phyloP scores from a whole-genome alignment of 768 basidiomycete genomes.

The Tricholomella constricta region DNA sequence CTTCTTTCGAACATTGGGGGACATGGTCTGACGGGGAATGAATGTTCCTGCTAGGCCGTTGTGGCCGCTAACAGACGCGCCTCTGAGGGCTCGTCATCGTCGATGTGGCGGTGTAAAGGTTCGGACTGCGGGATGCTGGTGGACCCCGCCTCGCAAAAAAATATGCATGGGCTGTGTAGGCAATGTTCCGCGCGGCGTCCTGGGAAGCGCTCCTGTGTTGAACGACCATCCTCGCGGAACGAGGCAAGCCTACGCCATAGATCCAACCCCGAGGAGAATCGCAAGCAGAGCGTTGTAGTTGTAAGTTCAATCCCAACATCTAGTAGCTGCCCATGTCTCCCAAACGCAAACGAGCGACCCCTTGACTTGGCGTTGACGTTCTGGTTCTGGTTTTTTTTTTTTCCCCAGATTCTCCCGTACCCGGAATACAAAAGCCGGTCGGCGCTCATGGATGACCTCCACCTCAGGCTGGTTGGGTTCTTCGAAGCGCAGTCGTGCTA shows the following conservation, averaged over 20 bases:
- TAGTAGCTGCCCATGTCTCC: too few species aligned
- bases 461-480: slow-evolving; percentile 29
- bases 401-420: slow-evolving; percentile 32
- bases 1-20: too few species aligned
- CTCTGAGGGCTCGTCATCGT: too few species aligned
- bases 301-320: too few species aligned
- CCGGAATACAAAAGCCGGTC: slow-evolving; percentile 35
- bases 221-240: neutral
- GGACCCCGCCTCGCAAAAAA: slow-evolving; percentile 11
- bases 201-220: neutral
- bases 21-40: too few species aligned
- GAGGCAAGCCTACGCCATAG: too few species aligned
- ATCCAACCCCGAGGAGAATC: too few species aligned
- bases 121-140: slow-evolving; percentile 26
- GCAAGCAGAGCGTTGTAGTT: too few species aligned
- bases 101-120: slow-evolving; percentile 22
- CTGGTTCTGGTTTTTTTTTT: neutral
- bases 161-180: slow-evolving; percentile 25
- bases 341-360: too few species aligned
- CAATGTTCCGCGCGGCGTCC: slow-evolving; percentile 28
- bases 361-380: too few species aligned
- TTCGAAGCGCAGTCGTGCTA: slow-evolving; percentile 38
- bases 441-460: slow-evolving; percentile 30
- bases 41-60: slow-evolving; percentile 1
- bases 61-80: slow-evolving; percentile 2